These are phyloP conservation scores for Penicillium sp. DNA, from an alignment of 2,329 filamentous ascomycete genomes.

Conservation along the genomic window DNA sequence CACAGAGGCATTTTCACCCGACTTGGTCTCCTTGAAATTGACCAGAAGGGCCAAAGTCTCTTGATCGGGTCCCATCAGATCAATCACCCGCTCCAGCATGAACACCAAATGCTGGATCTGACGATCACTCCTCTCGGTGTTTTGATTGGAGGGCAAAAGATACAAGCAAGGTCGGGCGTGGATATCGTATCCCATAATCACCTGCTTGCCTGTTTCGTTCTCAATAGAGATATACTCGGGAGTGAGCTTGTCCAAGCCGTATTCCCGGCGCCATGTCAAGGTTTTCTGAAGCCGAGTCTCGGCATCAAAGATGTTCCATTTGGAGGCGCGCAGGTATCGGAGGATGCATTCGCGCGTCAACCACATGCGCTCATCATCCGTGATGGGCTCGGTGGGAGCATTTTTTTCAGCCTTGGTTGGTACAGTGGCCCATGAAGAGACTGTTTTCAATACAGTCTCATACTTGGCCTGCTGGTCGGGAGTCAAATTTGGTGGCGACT, in stretches of 20 bases:
- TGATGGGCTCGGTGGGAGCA: constrained; percentile 57
- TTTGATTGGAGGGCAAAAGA: constrained; percentile 82
- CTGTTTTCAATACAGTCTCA: constrained; percentile 64
- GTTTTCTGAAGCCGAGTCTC: constrained; percentile 74
- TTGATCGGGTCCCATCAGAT: constrained; percentile 79
- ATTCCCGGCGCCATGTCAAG: constrained; percentile 83
- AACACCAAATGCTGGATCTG: constrained; percentile 93
- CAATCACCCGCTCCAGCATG: constrained; percentile 86
- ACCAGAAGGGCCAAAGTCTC: constrained; percentile 83
- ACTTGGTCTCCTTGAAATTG: constrained; percentile 79
- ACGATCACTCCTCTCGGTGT: constrained; percentile 77
- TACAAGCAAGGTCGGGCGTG: constrained; percentile 83
- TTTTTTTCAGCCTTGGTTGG: constrained; percentile 57
- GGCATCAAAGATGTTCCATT: constrained; percentile 74
- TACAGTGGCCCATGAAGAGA: constrained; percentile 65
- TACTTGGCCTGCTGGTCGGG: constrained; percentile 78
- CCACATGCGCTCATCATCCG: constrained; percentile 78
- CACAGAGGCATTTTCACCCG: constrained; percentile 69
- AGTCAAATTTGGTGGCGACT: constrained; percentile 56
- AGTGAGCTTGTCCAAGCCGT: constrained; percentile 67
- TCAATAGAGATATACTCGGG: constrained; percentile 85
- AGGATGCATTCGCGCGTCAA: constrained; percentile 87
- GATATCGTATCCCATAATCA: constrained; percentile 81
- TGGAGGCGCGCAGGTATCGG: constrained; percentile 87
- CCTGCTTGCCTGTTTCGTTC: constrained; percentile 94